Evolutionary conservation across 2,329 filamentous ascomycete genomes (phyloP).

Genomic region (Teratosphaeriaceae sp.): DNA sequence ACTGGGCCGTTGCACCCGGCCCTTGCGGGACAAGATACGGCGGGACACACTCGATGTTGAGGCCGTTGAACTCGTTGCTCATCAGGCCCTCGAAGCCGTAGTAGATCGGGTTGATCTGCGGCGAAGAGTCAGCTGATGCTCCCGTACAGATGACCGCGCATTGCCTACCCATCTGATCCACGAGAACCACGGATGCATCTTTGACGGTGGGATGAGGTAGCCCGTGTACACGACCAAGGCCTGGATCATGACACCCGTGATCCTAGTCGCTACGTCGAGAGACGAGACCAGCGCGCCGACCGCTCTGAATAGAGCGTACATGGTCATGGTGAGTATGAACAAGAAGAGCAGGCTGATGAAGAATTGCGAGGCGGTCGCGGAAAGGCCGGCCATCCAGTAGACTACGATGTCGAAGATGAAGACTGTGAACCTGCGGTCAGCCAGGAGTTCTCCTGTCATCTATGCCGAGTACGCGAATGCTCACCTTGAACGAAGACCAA

Average conservation of each 20-base stretch:
- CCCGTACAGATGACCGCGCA: no score
- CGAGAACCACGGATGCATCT: slow-evolving; percentile 59
- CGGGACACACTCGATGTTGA: slow-evolving; percentile 52
- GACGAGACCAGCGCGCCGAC: slow-evolving; percentile 57
- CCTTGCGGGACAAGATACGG: slow-evolving; percentile 33
- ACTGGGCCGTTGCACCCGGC: slow-evolving; percentile 41
- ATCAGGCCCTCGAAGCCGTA: slow-evolving; percentile 64
- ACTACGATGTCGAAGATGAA: slow-evolving; percentile 56
- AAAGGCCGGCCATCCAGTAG: slow-evolving; percentile 58
- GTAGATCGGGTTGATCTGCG: slow-evolving; percentile 42
- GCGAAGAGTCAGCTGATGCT: no score
- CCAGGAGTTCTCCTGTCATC: no score
- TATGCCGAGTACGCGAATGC: no score
- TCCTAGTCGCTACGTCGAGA: slow-evolving; percentile 60
- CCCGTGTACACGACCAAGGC: slow-evolving; percentile 58
- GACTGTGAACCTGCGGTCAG: no score
- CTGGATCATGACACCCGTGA: slow-evolving; percentile 57
- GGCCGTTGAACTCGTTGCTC: slow-evolving; percentile 57
- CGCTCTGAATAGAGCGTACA: slow-evolving; percentile 60
- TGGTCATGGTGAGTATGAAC: slow-evolving; percentile 54
- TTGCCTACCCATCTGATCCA: slow-evolving; percentile 53
- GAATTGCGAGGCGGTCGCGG: slow-evolving; percentile 51
- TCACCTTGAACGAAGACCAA: slow-evolving; percentile 52
- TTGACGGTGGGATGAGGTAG: slow-evolving; percentile 55
- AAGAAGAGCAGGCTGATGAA: slow-evolving; percentile 61